Evolutionary conservation across 2,329 filamentous ascomycete genomes (phyloP), one percentile per base, ranked within the genome.

Genomic region (Penicillium hordei): DNA sequence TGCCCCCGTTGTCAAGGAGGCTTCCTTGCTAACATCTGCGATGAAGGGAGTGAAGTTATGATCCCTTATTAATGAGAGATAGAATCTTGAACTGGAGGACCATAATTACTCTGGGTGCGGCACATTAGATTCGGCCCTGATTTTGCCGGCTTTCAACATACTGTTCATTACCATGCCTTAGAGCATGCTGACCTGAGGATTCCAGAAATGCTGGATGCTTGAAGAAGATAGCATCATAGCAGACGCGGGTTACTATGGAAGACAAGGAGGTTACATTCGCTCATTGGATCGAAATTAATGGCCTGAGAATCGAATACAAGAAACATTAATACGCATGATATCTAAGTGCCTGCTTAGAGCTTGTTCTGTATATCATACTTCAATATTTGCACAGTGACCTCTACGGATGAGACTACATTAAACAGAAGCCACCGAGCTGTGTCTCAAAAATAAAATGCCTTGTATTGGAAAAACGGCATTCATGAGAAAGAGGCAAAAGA

Each of bases 31-130:
- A 13, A 27, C 53, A 9, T 50, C 46, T 34, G 40, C 5, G 3
- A 55, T 55, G 38, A 42, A 51, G 36, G n/a, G 31, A 7, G n/a
- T 51, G 38, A 51, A 31, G 23, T 17, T 51, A n/a, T 51, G 53
- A 44, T 27, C 7, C 2, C 12, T 25, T 5, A 50, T 31, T 6
- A 12, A 19, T 15, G 38, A 13, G 13, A 8, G 21, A 46, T 4
- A 19, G 9, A 51, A 19, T 3, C 9, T 13, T 38, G 23, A 13
- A 8, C 17, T 3, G 17, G 29, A 21, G 13, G n/a, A 6, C 10
- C 5, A 29, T 4, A 10, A 40, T 27, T 38, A 5, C n/a, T 33
- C 5, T 6, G 13, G 15, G 29, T 9, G 33, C 17, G 44, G 5
- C 9, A 38, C 2, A 15, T 46, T 17, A 2, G 17, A 29, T 21